Conservation (phyloP, 176 grass and related monocot genomes). For the Raddia distichophylla region DNA sequence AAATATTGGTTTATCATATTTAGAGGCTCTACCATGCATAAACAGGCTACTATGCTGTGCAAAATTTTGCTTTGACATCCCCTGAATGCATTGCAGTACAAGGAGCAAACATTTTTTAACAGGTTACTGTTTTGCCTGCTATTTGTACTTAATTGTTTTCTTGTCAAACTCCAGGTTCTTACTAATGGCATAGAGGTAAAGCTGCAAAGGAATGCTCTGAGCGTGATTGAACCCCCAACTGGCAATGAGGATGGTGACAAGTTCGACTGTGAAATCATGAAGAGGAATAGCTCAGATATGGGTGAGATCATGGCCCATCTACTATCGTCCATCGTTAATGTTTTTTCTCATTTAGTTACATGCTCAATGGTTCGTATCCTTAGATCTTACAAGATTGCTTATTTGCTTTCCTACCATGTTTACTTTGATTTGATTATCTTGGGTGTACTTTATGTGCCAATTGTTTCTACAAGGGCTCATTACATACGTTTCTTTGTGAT, state of each 20-base stretch:
- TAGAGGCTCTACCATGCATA: not conserved
- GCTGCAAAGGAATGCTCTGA: conserved; percentile 76
- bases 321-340: not conserved
- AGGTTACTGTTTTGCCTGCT: not conserved
- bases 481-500: not conserved
- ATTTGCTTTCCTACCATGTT: conserved; percentile 1
- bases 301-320: conserved; percentile 37
- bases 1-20: not conserved
- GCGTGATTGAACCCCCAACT: conserved; percentile 70
- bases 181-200: conserved; percentile 84
- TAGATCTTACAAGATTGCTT: not conserved
- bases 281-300: conserved; percentile 58
- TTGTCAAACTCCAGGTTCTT: conserved; percentile 54
- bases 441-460: not conserved
- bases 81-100: not conserved
- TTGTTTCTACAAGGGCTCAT: not conserved
- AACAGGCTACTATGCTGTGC: not conserved
- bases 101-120: not conserved
- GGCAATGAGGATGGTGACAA: conserved; percentile 70
- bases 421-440: not conserved
- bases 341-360: not conserved
- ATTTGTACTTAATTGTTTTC: not conserved
- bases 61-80: not conserved
- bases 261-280: conserved; percentile 56
- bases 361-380: not conserved